phyloP scores from a whole-genome alignment of 768 basidiomycete species.

The Agaricus bisporus region DNA sequence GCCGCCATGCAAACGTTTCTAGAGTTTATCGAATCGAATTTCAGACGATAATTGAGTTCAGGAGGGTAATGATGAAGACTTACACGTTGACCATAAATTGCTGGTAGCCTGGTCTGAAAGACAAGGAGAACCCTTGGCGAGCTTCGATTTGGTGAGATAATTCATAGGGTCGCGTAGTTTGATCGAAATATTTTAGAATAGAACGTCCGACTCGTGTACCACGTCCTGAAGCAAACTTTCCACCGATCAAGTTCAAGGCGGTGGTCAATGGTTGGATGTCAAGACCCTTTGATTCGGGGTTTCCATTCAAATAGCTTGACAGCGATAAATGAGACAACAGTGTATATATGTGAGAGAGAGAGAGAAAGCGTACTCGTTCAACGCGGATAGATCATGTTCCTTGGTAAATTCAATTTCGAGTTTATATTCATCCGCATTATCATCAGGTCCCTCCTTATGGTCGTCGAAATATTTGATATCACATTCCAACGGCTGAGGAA shows the following conservation, averaged over 20 bases:
- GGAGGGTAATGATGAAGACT: conserved; percentile 2
- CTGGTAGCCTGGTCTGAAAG: conserved; percentile 39
- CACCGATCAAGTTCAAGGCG: conserved; percentile 51
- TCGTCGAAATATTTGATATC: conserved; percentile 33
- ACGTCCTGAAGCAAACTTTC: conserved; percentile 33
- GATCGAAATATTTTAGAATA: conserved; percentile 35
- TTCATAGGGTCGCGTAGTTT: conserved; percentile 16
- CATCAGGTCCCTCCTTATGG: conserved; percentile 22
- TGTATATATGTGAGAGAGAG: background rate
- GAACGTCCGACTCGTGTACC: conserved; percentile 46
- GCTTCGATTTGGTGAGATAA: conserved; percentile 25
- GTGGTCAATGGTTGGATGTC: conserved; percentile 44
- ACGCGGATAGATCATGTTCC: conserved; percentile 24
- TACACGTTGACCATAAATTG: conserved; percentile 47
- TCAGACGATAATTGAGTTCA: background rate
- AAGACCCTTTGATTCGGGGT: conserved; percentile 29
- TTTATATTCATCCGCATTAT: conserved; percentile 30
- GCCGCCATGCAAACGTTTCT: conserved; percentile 52
- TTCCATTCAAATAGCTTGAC: conserved; percentile 43
- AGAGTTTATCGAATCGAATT: background rate
- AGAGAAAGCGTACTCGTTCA: conserved; percentile 24
- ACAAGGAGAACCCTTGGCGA: conserved; percentile 39
- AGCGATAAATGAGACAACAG: background rate
- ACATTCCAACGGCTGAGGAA: conserved; percentile 37
- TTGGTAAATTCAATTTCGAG: conserved; percentile 32